Base-by-base conservation (phyloP, 2,329 filamentous ascomycete genomes). In the Alternaria viburni region DNA sequence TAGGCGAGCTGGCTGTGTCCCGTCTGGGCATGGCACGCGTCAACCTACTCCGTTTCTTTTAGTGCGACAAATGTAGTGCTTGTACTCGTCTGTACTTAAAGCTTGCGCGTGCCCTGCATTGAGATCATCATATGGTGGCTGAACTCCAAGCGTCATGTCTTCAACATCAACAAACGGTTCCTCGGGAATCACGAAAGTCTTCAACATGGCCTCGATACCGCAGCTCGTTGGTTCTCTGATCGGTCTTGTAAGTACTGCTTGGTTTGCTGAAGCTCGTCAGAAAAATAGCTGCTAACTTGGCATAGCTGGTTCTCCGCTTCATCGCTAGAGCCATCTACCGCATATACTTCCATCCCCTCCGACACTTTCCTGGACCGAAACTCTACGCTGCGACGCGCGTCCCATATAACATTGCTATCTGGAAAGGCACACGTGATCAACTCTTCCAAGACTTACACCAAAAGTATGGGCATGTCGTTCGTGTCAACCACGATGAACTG, bases 361-460 rank as follows among this genome's bases (percentile, higher is more conserved):
- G 76, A 46, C 78, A 77, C 46, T 83, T 80, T 49, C 83, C 83
- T 10, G 84, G 83, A 3, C 83, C 83, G 1, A 79, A 72, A 43
- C 56, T 79, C 7, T 64, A 70, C 58, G 77, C 79, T 9, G 74
- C 76, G 19, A 77, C 78, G 45, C 72, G 76, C n/a, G 61, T 82
- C 11, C 79, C 79, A 2, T 71, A 76, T 44, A 69, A 74, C 23
- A 57, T 71, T n/a, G 68, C 70, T 17, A 56, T 63, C 1, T 64
- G 67, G 28, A 69, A 28, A 1, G 81, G 80, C 23, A 63, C 54
- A 3, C 57, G 64, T 9, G 68, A 77, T 28, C 46, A 47, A 5
- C 51, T 59, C 8, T 54, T 75, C 17, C 64, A 57, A 23, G 59
- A 81, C 8, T 64, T 83, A 17, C 82, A 83, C 57, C 59, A 71